Percentiles rank a stretch among this genome's conserved stretches.
Conservation (phyloP, 345 rosid species). For the Boechera divaricarpa region DNA sequence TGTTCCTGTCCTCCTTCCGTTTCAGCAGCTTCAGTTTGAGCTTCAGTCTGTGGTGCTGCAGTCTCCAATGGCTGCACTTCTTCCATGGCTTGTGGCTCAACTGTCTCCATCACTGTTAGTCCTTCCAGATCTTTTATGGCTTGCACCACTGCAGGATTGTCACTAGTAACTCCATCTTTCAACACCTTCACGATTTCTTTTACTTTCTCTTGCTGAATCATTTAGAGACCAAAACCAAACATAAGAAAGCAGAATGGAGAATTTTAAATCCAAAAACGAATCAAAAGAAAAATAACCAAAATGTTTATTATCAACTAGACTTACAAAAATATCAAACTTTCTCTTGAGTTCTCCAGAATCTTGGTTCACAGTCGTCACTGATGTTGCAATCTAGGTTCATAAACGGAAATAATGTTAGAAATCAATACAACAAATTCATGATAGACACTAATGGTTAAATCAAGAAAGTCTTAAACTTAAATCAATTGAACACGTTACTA, state of each 20-base stretch:
- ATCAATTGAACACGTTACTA: conserved; percentile 2
- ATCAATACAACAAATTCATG: conserved; percentile 15
- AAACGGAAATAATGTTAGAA: conserved; percentile 5
- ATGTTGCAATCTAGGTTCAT: conserved; percentile 30
- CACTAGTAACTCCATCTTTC: conserved; percentile 52
- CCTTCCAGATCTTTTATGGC: conserved; percentile 74
- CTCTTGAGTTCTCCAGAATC: conserved; percentile 55
- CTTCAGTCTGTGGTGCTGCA: background rate
- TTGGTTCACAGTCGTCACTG: conserved; percentile 35
- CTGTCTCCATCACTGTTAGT: conserved; percentile 56
- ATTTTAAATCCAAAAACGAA: background rate
- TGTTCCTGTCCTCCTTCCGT: conserved; percentile 38
- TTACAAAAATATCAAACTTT: conserved; percentile 68
- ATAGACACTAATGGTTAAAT: conserved; percentile 6
- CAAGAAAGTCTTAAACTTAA: background rate
- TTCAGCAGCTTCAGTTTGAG: background rate
- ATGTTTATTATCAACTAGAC: conserved; percentile 30
- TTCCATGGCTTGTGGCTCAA: conserved; percentile 46
- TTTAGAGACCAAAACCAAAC: conserved; percentile 18
- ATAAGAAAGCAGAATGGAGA: background rate
- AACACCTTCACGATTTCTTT: conserved; percentile 54
- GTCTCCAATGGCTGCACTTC: conserved; percentile 22
- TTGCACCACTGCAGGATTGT: conserved; percentile 44
- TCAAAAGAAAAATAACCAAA: background rate
- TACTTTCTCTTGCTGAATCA: conserved; percentile 67